Base-by-base conservation (phyloP, 2,329 filamentous ascomycete genomes). In the Penicillium paneum region DNA sequence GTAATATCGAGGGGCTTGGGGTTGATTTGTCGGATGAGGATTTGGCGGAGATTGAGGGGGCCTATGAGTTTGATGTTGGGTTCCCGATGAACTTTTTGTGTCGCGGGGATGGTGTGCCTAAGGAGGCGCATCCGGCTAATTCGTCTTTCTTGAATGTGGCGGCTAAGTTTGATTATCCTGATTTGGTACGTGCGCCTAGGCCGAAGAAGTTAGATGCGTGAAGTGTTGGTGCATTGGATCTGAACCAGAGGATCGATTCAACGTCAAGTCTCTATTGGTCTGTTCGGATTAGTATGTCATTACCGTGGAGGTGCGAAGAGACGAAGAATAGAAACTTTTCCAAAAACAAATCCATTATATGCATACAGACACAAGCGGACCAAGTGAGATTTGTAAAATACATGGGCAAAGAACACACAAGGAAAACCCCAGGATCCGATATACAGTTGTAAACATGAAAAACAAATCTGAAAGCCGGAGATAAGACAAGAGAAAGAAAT, bases 1-100 rank as follows among this genome's bases (percentile, higher is more conserved):
- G 76, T 15, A 86, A 85, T 63, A 82, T 87, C 54, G 74, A 80
- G 62, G 82, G 81, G 0, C 63, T 87, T 52, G 74, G 66, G 5
- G 65, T 86, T 32, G 63, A 70, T 19, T 70, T 87, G 51, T 78
- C 76, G 0, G 73, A 79, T 2, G 76, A 81, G 15, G 81, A 87
- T 56, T 73, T 86, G 13, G 67, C 74, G 36, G 76, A 79, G 56
- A 81, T 87, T 54, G 83, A 87, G 57, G 67, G 65, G 3, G 78
- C 80, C 12, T 71, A 72, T 43, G 65, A 74, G 5, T 87, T 87
- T 59, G 79, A 85, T 19, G 32, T 77, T 28, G 83, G 41, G 17
- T 63, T 63, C 51, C 60, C 60, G 19, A 58, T 55, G 52, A 52
- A 17, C 32, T 61, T 61, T 41, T 50, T 64, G 1, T 51, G 57